Base-by-base conservation (phyloP, 2,329 filamentous ascomycete species). In the Cladophialophora exuberans region DNA sequence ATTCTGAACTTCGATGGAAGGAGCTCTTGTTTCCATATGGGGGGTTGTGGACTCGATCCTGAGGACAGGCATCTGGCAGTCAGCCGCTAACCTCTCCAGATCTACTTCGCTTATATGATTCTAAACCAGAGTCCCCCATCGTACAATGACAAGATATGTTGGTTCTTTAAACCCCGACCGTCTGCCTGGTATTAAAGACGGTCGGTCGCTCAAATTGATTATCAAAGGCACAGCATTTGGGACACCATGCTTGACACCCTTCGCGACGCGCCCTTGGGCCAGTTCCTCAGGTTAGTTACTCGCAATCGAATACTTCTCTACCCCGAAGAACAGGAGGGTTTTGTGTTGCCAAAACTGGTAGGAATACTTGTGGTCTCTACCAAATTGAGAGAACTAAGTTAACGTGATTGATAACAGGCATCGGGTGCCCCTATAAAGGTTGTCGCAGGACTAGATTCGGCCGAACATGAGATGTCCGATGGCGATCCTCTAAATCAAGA, bases 211-310 rank as follows among this genome's bases (percentile, higher is more conserved):
- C n/a, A n/a, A n/a, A n/a, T n/a, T n/a, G n/a, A n/a, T n/a, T n/a
- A n/a, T n/a, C n/a, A n/a, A n/a, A n/a, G n/a, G n/a, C n/a, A n/a
- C n/a, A 39, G 6, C 35, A 7, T 5, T 17, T 11, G 4, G 18
- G 10, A 23, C 42, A n/a, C 15, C 13, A 54, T 58, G 47, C 17
- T 52, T 11, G 60, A 62, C 33, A 39, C 54, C 9, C 46, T 76
- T 23, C 68, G 75, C 41, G 76, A 79, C 46, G 72, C 76, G 17
- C 69, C 74, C 11, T 70, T 77, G 39, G 76, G 76, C 43, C 75
- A 78, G 60, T 28, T 76, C 11, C 53, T 79, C 10, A 71, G 77
- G 17, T 71, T 70, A 30, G 44, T 76, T 18, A 73, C 75, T 4
- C 59, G 67, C 1, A 74, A 74, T 33, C 71, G 72, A 49, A 63